Evolutionary conservation across 2,329 filamentous ascomycete genomes (phyloP).

Genomic region (Gnomoniopsis smithogilvyi): DNA sequence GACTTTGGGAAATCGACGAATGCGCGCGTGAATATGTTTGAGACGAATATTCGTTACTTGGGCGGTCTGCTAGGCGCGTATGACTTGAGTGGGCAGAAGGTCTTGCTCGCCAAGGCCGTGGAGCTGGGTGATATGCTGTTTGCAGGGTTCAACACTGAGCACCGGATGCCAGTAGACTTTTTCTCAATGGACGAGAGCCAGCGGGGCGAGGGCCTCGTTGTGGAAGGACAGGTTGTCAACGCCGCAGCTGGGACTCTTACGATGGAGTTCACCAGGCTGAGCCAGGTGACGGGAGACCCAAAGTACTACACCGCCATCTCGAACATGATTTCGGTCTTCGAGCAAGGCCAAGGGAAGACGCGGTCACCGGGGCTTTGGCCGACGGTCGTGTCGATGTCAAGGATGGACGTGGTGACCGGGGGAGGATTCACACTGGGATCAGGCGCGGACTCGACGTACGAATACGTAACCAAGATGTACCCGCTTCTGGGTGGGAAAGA

Average conservation of each 20-base stretch:
- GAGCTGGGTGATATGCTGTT: conserved; percentile 46
- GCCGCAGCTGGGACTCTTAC: conserved; percentile 61
- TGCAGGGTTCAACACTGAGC: conserved; percentile 41
- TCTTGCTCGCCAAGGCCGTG: conserved; percentile 39
- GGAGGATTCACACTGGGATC: conserved; percentile 32
- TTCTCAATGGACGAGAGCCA: conserved; percentile 41
- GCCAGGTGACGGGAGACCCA: conserved; percentile 67
- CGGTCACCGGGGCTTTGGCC: conserved; percentile 73
- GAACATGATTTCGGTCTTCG: conserved; percentile 64
- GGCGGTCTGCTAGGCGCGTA: conserved; percentile 34
- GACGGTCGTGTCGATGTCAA: conserved; percentile 56
- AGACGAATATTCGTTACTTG: conserved; percentile 43
- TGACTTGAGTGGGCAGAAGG: conserved; percentile 31
- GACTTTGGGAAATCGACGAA: conserved; percentile 42
- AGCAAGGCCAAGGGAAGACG: conserved; percentile 62
- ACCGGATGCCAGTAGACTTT: conserved; percentile 44
- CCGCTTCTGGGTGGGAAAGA: conserved; percentile 57
- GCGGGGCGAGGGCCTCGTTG: conserved; percentile 28
- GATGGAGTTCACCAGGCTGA: conserved; percentile 69
- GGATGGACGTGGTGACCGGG: conserved; percentile 37
- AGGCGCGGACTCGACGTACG: conserved; percentile 41
- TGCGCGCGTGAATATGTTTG: conserved; percentile 37
- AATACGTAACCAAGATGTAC: conserved; percentile 48
- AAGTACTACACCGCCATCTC: conserved; percentile 74
- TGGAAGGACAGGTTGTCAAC: conserved; percentile 37